These are phyloP conservation scores for Coemansia sp. DNA, from an alignment of 192 early-diverging fungal species.

Conservation along the genomic window DNA sequence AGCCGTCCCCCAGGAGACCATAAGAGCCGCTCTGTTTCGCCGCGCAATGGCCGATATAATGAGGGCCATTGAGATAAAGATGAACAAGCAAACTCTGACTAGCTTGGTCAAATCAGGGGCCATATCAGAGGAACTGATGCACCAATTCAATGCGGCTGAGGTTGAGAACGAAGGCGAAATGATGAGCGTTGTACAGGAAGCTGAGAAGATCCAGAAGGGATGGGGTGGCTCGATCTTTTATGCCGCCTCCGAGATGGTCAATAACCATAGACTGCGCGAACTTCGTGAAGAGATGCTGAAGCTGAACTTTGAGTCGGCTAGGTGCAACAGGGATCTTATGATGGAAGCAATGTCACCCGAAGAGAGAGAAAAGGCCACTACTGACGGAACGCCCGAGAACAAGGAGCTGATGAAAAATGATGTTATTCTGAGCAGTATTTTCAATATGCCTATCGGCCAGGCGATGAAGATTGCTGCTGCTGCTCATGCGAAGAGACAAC, in stretches of 20 bases:
- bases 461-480: conserved; percentile 45
- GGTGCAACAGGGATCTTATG: conserved; percentile 32
- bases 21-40: conserved; percentile 73
- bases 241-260: conserved; percentile 75
- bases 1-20: conserved; percentile 58
- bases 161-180: conserved; percentile 77
- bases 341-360: conserved; percentile 50
- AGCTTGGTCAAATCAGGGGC: conserved; percentile 75
- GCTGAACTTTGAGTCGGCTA: conserved; percentile 47
- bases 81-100: conserved; percentile 76
- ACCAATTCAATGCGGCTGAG: conserved; percentile 74
- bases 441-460: conserved; percentile 53
- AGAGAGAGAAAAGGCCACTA: conserved; percentile 56
- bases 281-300: conserved; percentile 51
- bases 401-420: conserved; percentile 44
- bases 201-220: conserved; percentile 71
- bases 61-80: conserved; percentile 70
- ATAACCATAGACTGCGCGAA: conserved; percentile 61
- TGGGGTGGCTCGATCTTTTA: conserved; percentile 88
- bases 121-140: conserved; percentile 81
- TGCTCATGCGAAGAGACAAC: conserved; percentile 39
- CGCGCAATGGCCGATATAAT: conserved; percentile 80
- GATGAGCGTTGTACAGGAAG: conserved; percentile 78
- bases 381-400: conserved; percentile 57
- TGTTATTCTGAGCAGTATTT: conserved; percentile 48